These are phyloP conservation scores for Westerdykella ornata DNA, from an alignment of 2,329 filamentous ascomycete species.

Conservation along the genomic window DNA sequence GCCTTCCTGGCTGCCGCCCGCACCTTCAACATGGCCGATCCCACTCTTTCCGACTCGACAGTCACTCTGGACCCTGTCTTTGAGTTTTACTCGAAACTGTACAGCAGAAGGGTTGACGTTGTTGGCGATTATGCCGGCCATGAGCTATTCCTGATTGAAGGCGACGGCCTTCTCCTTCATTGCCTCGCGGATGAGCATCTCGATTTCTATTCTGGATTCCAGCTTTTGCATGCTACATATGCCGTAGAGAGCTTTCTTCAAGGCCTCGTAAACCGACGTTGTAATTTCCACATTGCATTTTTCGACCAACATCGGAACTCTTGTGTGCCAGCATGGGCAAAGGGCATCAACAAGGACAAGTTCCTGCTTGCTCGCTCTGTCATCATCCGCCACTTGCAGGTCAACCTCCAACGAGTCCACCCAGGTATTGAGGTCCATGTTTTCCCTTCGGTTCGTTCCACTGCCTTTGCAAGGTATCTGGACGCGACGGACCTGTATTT, in stretches of 20 bases:
- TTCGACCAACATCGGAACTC: slow-evolving; percentile 53
- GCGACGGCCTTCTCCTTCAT: slow-evolving; percentile 62
- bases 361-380: slow-evolving; percentile 57
- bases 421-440: slow-evolving; percentile 41
- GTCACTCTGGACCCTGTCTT: slow-evolving; percentile 18
- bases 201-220: slow-evolving; percentile 60
- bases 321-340: slow-evolving; percentile 47
- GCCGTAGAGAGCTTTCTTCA: slow-evolving; percentile 60
- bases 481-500: slow-evolving; percentile 54
- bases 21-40: background rate
- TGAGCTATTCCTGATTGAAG: slow-evolving; percentile 66
- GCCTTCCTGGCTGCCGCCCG: background rate
- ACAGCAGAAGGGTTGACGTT: slow-evolving; percentile 42
- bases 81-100: slow-evolving; percentile 32
- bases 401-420: slow-evolving; percentile 37
- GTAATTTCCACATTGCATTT: slow-evolving; percentile 65
- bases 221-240: slow-evolving; percentile 64
- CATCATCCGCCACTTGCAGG: slow-evolving; percentile 57
- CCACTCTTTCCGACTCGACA: slow-evolving; percentile 9
- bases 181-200: slow-evolving; percentile 57
- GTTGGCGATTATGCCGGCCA: slow-evolving; percentile 70
- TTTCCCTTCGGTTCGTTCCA: slow-evolving; percentile 45
- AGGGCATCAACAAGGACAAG: slow-evolving; percentile 39
- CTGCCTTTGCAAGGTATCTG: slow-evolving; percentile 53
- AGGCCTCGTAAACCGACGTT: slow-evolving; percentile 56